Base-by-base conservation (phyloP, 306 rosid genomes). In the Malus orientalis region DNA sequence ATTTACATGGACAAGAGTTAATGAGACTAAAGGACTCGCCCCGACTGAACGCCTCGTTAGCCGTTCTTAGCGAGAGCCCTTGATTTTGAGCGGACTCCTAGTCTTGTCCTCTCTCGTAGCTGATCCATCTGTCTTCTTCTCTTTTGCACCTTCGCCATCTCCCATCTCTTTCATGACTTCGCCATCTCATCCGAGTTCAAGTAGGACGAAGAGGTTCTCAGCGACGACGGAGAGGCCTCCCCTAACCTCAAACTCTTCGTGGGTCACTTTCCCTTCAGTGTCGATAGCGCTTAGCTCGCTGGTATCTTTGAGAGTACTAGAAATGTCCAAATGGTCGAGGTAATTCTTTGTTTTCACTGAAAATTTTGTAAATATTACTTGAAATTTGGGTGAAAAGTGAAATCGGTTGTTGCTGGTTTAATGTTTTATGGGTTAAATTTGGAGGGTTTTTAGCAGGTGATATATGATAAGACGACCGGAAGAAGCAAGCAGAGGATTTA, bases 401-500 rank as follows among this genome's bases (percentile, higher is more conserved):
- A 25, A 14, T 15, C 1, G 19, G 33, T 63, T 63, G n/a, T 10
- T 57, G 69, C 10, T 27, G 55, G 66, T 59, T 79, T 8, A 7
- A 29, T 18, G 25, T 23, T 69, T 60, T 53, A 1, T 62, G 20
- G 40, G 61, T 36, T 25, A 74, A 8, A 69, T 55, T 4, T n/a
- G 10, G n/a, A 40, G 19, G 58, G 10, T 29, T 20, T 69, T 81
- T 74, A 12, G 47, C 42, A 92, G 96, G 97, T 92, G 25, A 91
- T 92, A 85, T 91, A 96, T 75, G 98, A 96, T 71, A 92, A 91
- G 78, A 79, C 70, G 15, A 88, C 93, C 1, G 97, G 97, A 63
- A 89, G 90, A 77, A 95, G 99, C 85, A 89, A 96, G 99, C 85
- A 89, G 96, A 77, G 99, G 97, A 1, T 96, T 96, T 85, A 93